Conservation (phyloP, 768 basidiomycete genomes). For the Naematelia aurantialba region DNA sequence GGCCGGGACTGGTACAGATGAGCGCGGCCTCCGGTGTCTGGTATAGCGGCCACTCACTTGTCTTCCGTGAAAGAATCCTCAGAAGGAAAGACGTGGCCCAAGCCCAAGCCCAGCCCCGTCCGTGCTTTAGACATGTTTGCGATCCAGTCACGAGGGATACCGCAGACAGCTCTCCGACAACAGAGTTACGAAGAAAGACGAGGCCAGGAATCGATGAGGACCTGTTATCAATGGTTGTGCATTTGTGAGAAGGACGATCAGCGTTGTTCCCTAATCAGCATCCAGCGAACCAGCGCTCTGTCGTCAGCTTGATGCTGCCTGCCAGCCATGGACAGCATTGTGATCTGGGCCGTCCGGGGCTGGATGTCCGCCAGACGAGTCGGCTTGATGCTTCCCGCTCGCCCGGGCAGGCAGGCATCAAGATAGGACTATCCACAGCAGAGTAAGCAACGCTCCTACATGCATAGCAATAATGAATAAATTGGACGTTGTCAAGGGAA, state of each 20-base stretch:
- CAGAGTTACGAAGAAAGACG: too few relatives aligned
- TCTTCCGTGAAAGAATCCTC: too few relatives aligned
- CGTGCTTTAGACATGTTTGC: background rate
- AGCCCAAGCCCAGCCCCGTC: background rate
- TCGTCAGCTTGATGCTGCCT: background rate
- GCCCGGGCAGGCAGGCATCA: too few relatives aligned
- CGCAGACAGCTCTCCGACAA: background rate
- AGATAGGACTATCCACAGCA: too few relatives aligned
- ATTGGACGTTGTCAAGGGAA: too few relatives aligned
- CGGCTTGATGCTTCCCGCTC: background rate
- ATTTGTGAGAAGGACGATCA: too few relatives aligned
- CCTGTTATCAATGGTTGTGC: too few relatives aligned
- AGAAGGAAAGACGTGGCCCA: background rate
- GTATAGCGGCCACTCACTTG: background rate
- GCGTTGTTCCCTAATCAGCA: too few relatives aligned
- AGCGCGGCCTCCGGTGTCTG: too few relatives aligned
- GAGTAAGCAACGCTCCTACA: too few relatives aligned
- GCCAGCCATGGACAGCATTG: background rate
- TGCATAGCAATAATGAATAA: too few relatives aligned
- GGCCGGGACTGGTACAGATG: constrained; percentile 13
- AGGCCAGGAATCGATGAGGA: too few relatives aligned
- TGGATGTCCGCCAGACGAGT: background rate
- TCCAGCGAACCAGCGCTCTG: background rate
- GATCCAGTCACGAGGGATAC: background rate
- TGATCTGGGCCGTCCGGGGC: background rate